Percentiles rank a stretch among this genome's conserved stretches.
These are phyloP conservation scores for Talaromyces atroroseus DNA, from an alignment of 2,329 filamentous ascomycete genomes.

Conservation along the genomic window DNA sequence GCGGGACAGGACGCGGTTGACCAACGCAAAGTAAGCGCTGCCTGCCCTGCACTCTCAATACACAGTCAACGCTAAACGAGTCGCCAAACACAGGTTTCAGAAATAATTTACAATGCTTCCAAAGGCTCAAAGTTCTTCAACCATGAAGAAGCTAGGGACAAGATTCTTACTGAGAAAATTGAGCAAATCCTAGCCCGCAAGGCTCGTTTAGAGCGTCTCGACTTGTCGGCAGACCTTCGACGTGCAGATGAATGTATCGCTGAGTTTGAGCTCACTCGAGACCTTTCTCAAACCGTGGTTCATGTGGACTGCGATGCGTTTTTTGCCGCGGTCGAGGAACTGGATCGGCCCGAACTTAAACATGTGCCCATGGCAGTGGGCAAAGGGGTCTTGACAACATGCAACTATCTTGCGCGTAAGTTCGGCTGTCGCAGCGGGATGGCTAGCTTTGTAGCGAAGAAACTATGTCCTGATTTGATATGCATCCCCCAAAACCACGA, in stretches of 20 bases:
- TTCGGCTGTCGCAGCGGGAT: constrained; percentile 92
- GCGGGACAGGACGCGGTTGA: constrained; percentile 91
- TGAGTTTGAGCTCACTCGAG: constrained; percentile 70
- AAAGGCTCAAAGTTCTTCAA: constrained; percentile 96
- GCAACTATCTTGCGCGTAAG: constrained; percentile 84
- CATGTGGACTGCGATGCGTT: constrained; percentile 98
- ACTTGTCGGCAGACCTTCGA: constrained; percentile 66
- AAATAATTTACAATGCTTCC: constrained; percentile 94
- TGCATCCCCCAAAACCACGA: constrained; percentile 79
- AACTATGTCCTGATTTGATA: constrained; percentile 81
- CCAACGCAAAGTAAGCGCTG: constrained; percentile 65
- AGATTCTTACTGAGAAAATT: constrained; percentile 78
- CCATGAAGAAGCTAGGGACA: constrained; percentile 79
- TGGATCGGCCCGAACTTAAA: constrained; percentile 77
- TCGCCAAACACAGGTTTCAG: constrained; percentile 64
- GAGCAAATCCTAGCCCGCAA: constrained; percentile 71
- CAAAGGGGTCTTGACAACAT: constrained; percentile 62
- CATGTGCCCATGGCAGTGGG: constrained; percentile 89
- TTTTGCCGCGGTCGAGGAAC: constrained; percentile 86
- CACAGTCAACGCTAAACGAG: not conserved
- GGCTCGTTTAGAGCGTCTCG: constrained; percentile 65
- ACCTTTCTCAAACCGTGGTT: constrained; percentile 77
- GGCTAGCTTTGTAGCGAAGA: constrained; percentile 92
- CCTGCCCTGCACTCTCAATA: not conserved
- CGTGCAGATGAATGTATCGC: constrained; percentile 75